phyloP scores from a whole-genome alignment of 176 grass and related monocot genomes.

The Lolium rigidum region DNA sequence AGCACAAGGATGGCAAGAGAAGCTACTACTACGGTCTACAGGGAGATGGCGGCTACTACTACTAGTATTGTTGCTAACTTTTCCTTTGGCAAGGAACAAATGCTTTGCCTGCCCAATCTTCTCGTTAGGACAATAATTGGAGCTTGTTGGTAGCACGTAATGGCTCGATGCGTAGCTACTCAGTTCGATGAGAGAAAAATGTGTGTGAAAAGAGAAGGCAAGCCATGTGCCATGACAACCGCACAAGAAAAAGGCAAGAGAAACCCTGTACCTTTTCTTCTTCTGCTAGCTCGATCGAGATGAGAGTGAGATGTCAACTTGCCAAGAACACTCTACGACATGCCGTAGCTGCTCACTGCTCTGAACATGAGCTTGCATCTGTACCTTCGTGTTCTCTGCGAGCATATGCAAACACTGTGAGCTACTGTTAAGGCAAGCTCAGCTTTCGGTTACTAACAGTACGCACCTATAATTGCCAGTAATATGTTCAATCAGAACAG shows the following conservation, averaged over 20 bases:
- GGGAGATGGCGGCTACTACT: not conserved
- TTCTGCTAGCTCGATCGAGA: not conserved
- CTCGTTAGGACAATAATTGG: conserved; percentile 52
- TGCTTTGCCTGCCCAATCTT: conserved; percentile 25
- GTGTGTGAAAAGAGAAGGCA: conserved; percentile 30
- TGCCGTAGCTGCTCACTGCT: conserved; percentile 15
- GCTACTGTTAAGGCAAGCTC: conserved; percentile 9
- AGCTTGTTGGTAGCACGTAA: conserved; percentile 42
- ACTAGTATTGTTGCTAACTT: not conserved
- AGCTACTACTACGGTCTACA: not conserved
- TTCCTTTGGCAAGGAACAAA: conserved; percentile 28
- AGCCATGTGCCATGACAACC: conserved; percentile 57
- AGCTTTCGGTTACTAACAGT: conserved; percentile 30
- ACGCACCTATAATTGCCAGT: conserved; percentile 1
- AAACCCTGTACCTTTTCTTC: not conserved
- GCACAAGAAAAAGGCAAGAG: conserved; percentile 31
- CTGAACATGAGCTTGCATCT: not conserved
- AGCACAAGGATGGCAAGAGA: not conserved
- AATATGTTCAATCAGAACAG: not conserved
- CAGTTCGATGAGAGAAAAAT: conserved; percentile 19
- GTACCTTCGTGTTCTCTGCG: conserved; percentile 20
- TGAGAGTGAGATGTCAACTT: conserved; percentile 8
- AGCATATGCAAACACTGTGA: conserved; percentile 29
- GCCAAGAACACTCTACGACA: not conserved
- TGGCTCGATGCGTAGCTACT: conserved; percentile 32